Evolutionary conservation across 768 basidiomycete species (phyloP), one percentile per base, ranked within the genome.

Genomic region (Suillus americanus): DNA sequence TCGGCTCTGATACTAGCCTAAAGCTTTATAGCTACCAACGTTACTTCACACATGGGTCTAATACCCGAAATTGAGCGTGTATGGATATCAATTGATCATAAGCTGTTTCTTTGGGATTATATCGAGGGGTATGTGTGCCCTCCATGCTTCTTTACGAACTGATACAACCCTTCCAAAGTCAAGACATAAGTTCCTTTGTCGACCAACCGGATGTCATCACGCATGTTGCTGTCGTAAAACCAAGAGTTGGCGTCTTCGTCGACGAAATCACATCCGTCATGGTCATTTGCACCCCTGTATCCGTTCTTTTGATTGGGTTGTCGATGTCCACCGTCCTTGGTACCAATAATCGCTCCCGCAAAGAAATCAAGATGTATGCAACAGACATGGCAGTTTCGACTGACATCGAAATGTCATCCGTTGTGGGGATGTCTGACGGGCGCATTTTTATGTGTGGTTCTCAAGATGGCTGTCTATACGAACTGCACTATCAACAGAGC

Each of bases 81-180:
- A 0, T 99, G 95, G 95, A 91, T 98, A 67, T 91, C 94, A 12
- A 91, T 97, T 64, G 95, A 98, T 78, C 89, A 95, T 75, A 93
- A 94, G 70, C 81, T 99, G 40, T 93, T 97, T 71, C 80, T 99
- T 28, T 99, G 97, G 97, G 95, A 99, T 76, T 99, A 97, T 74
- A 80, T 89, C 41, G 92, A 97, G 69, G 94, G 95, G 96, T 97
- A 69, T 63, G 90, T 80, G 48, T 30, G 50, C 28, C 61, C 48
- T 63, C 13, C 37, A 18, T 60, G 30, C 59, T 62, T 62, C 48
- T 68, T 67, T 30, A 1, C 3, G 30, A 28, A 28, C 18, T 59
- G 40, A 41, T 59, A 30, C 10, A 20, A 63, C 53, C 60, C 18
- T 60, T 50, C 64, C 63, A 51, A 67, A 91, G 95, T n/a, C 89